Percentiles rank a stretch among this genome's conserved stretches.
Conservation (phyloP, 768 basidiomycete genomes). For the Hemileccinum rubropunctum region DNA sequence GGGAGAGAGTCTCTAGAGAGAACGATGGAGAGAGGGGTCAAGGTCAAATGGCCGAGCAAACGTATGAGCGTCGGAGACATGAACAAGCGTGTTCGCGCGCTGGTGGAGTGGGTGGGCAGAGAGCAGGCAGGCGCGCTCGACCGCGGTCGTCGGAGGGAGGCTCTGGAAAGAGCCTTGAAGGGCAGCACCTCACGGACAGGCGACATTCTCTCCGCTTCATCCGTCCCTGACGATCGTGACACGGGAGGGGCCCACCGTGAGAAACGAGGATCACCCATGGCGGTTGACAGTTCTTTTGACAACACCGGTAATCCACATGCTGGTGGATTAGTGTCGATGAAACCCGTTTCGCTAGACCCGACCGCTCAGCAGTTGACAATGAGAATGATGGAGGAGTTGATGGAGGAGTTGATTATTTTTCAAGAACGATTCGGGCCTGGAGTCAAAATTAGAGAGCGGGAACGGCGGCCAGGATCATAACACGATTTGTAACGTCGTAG, state of each 20-base stretch:
- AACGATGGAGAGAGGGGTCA: conserved; percentile 72
- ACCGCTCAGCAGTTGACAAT: conserved; percentile 46
- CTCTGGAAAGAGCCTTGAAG: conserved; percentile 55
- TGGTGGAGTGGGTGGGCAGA: conserved; percentile 93
- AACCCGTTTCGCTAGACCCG: conserved; percentile 5
- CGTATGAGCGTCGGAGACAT: conserved; percentile 96
- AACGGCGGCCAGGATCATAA: conserved; percentile 42
- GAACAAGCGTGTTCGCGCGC: conserved; percentile 88
- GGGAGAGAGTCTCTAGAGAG: conserved; percentile 57
- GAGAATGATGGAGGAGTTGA: conserved; percentile 87
- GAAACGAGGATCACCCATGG: conserved; percentile 31
- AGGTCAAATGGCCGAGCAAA: conserved; percentile 92
- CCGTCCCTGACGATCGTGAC: conserved; percentile 16
- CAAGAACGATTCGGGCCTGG: conserved; percentile 83
- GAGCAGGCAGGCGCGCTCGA: conserved; percentile 78
- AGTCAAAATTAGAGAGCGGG: conserved; percentile 50
- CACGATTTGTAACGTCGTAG: conserved; percentile 8
- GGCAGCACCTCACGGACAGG: conserved; percentile 8
- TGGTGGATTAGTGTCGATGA: conserved; percentile 9
- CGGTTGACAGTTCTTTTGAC: conserved; percentile 26
- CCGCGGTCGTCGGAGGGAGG: conserved; percentile 64
- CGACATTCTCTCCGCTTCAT: conserved; percentile 3
- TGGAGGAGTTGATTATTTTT: conserved; percentile 85
- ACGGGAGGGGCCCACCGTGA: conserved; percentile 9
- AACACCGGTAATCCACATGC: conserved; percentile 13